Conservation (phyloP, 768 basidiomycete species). For the Boletus subcaerulescens region DNA sequence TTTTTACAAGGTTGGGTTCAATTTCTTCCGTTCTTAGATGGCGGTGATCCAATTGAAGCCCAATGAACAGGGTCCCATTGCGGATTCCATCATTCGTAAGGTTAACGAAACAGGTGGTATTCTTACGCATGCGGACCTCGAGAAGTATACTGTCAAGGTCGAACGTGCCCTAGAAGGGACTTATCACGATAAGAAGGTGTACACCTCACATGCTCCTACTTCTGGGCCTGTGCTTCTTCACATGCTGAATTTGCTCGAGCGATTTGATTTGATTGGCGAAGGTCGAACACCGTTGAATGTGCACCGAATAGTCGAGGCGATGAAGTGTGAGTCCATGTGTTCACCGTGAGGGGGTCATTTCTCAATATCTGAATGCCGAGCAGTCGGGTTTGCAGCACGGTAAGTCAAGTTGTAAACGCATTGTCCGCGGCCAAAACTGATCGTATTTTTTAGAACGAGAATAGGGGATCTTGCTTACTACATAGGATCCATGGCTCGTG, state of each 20-base stretch:
- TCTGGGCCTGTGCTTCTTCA: slow-evolving; percentile 89
- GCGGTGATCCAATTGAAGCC: slow-evolving; percentile 13
- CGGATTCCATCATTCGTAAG: slow-evolving; percentile 73
- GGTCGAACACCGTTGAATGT: slow-evolving; percentile 60
- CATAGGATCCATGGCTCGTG: slow-evolving; percentile 49
- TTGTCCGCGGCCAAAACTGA: slow-evolving; percentile 6
- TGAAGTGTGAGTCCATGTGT: slow-evolving; percentile 64
- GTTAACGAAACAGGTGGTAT: slow-evolving; percentile 74
- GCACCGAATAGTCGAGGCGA: slow-evolving; percentile 79
- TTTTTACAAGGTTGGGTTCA: slow-evolving; percentile 67
- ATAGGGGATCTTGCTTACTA: slow-evolving; percentile 73
- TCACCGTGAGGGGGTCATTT: slow-evolving; percentile 6
- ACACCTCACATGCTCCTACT: slow-evolving; percentile 81
- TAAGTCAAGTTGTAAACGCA: slow-evolving; percentile 21
- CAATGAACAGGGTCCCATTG: slow-evolving; percentile 65
- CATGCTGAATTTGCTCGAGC: slow-evolving; percentile 88
- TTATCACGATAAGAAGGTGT: slow-evolving; percentile 76
- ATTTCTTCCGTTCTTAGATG: slow-evolving; percentile 5
- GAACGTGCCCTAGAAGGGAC: slow-evolving; percentile 72
- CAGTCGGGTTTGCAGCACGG: slow-evolving; percentile 67
- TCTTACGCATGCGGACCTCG: slow-evolving; percentile 70
- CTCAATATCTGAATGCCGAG: slow-evolving; percentile 4
- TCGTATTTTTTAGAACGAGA: slow-evolving; percentile 57
- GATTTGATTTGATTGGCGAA: slow-evolving; percentile 51
- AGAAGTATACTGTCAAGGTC: slow-evolving; percentile 65